Base-by-base conservation (phyloP, 2,329 filamentous ascomycete genomes). In the Trematosphaeria pertusa region DNA sequence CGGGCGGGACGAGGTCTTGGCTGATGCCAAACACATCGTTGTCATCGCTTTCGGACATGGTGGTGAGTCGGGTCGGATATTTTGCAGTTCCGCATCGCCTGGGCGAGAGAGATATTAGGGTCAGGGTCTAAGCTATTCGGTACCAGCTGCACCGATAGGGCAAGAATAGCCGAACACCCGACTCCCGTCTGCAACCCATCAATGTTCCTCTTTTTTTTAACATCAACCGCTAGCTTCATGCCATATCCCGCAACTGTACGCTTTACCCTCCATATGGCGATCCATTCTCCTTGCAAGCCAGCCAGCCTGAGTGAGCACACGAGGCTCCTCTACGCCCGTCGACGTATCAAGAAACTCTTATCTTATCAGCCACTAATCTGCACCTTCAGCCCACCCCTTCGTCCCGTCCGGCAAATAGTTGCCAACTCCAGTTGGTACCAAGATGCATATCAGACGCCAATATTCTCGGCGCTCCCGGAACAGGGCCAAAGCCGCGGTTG, bases 1-100 rank as follows among this genome's bases (percentile, higher is more conserved):
- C 80, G 10, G 76, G 75, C 2, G 80, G 77, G 18, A 87, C 78
- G 15, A 86, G 72, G 15, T 83, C 81, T 59, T 81, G 77, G 54
- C 78, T 79, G 45, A 86, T 69, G 18, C 56, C 65, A 41, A 76
- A 71, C 5, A 69, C 49, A 35, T 62, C 55, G 49, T 60, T 61
- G n/a, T 64, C 59, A 46, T 68, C 64, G 43, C 49, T 61, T 45
- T 67, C 63, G 3, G 63, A 66, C 58, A 63, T 64, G 33, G 42
- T 34, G 22, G 19, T 28, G 22, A n/a, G 19, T 4, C 8, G 50
- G 40, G 40, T 52, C n/a, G n/a, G n/a, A n/a, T n/a, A n/a, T n/a
- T n/a, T n/a, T n/a, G n/a, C n/a, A n/a, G n/a, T n/a, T n/a, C n/a
- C n/a, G n/a, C n/a, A n/a, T n/a, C n/a, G n/a, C n/a, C n/a, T n/a